These are phyloP conservation scores for Paramyrothecium sp. DNA, from an alignment of 2,329 filamentous ascomycete species.

Conservation along the genomic window DNA sequence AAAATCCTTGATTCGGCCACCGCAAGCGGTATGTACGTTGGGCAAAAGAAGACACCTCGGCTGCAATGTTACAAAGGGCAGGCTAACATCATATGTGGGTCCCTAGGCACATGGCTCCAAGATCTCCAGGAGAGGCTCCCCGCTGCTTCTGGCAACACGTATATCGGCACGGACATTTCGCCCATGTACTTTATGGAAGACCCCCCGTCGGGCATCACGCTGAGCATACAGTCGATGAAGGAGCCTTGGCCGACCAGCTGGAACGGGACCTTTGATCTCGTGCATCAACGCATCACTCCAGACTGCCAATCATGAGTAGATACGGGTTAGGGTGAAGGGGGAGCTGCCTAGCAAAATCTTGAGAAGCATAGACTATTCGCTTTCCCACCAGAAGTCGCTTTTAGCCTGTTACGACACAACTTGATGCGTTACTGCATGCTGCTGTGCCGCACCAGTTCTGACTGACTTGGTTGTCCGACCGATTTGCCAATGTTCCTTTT, in stretches of 20 bases:
- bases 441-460: no score
- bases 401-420: no score
- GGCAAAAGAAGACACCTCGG: no score
- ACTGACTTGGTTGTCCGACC: no score
- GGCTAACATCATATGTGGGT: not conserved
- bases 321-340: no score
- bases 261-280: not conserved
- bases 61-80: no score
- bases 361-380: no score
- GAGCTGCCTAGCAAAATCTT: no score
- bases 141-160: not conserved
- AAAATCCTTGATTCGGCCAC: slow-evolving; percentile 1
- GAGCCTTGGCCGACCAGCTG: not conserved
- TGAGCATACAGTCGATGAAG: not conserved
- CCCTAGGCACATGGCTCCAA: not conserved
- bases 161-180: not conserved
- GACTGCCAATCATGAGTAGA: no score
- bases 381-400: no score
- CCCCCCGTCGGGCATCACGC: not conserved
- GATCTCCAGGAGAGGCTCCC: not conserved
- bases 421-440: no score
- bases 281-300: not conserved
- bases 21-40: not conserved
- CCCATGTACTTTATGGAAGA: not conserved
- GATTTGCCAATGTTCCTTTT: no score